Base-by-base conservation (phyloP, 371 early-diverging fungal genomes). In the Synchytrium microbalum region DNA sequence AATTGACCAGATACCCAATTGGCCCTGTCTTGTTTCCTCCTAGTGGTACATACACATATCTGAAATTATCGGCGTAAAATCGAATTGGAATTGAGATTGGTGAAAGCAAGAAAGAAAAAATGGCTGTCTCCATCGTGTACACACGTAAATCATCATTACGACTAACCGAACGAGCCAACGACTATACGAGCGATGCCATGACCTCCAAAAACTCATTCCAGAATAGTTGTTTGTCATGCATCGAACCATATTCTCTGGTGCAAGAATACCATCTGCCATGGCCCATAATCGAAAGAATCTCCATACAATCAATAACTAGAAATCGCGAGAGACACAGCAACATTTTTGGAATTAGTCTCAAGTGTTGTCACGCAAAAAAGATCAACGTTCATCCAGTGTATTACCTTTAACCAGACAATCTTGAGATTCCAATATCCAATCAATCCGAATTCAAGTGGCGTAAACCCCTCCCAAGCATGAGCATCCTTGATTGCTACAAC, bases 221-320 rank as follows among this genome's bases (percentile, higher is more conserved):
- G 92, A 91, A 74, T 93, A 96, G 71, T 94, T 91, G 79, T 93
- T 92, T 67, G 78, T 79, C 86, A 94, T 93, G 70, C 95, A 95
- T 3, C 94, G 85, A 1, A 84, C 78, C 95, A 96, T 95, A 66
- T 96, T 96, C 71, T 96, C 96, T 3, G 84, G 79, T 0, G 88
- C 83, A 61, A 88, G 88, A 28, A 94, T 75, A 19, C 91, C 91
- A 72, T 96, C 96, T 16, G 79, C 73, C 72, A 93, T 69, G 0
- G 92, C 91, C 95, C 95, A 95, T 59, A 91, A 79, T 14, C 96
- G 80, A 73, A 93, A 94, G 72, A 93, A 94, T 32, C 95, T 78
- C 96, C 96, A 96, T 25, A 93, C 93, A 27, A 95, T 86, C 61
- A 91, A 71, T 24, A 95, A 75, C 74, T 74, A 54, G 32, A 10